A percentile compares a stretch with the other conserved stretches of the same genome.
Evolutionary conservation across 305 asterid genomes (phyloP).

Genomic region (Fraxinus sp.): DNA sequence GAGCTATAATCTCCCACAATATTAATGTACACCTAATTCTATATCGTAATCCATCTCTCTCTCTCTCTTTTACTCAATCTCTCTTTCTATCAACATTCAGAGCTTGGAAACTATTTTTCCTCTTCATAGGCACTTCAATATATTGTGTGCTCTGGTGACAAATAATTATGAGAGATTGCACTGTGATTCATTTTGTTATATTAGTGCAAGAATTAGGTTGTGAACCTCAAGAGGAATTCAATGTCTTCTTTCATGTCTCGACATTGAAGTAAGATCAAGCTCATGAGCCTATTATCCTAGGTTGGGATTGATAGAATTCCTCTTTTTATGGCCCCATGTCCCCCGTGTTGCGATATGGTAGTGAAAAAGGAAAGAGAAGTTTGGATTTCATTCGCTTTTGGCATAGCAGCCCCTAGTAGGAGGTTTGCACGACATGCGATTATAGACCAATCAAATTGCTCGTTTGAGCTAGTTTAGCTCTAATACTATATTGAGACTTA

Average conservation of each 20-base stretch:
- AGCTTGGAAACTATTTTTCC: not conserved
- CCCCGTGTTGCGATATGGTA: not conserved
- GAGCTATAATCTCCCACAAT: not conserved
- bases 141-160: not conserved
- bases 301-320: not conserved
- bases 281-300: not conserved
- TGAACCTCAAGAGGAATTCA: not conserved
- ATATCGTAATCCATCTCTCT: not conserved
- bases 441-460: not conserved
- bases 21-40: not conserved
- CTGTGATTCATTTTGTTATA: not conserved
- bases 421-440: not conserved
- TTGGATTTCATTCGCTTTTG: not conserved
- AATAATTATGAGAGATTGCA: not conserved
- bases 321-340: too few species aligned
- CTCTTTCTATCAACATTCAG: not conserved
- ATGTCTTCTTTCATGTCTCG: not conserved
- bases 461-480: not conserved
- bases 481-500: not conserved
- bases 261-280: not conserved
- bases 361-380: not conserved
- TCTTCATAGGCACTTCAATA: not conserved
- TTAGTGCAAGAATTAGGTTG: not conserved
- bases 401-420: not conserved
- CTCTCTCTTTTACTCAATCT: not conserved